Evolutionary conservation across 129 eudicot species (phyloP).

Genomic region (Flaveria bidentis): DNA sequence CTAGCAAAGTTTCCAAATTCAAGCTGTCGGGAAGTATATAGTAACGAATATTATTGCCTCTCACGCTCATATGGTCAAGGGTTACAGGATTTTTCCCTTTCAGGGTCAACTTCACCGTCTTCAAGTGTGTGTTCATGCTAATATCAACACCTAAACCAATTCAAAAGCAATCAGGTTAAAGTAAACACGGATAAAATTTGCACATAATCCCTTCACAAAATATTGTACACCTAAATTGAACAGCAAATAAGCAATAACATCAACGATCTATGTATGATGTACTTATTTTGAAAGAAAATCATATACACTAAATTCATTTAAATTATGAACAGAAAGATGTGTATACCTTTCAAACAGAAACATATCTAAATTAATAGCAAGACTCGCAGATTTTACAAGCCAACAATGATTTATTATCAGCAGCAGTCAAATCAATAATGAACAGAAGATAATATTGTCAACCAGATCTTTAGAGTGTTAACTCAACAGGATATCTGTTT

Average conservation of each 20-base stretch:
- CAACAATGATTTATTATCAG: not conserved
- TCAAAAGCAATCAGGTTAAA: conserved; percentile 13
- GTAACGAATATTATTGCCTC: conserved; percentile 83
- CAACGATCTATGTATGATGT: not conserved
- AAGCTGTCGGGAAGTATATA: conserved; percentile 81
- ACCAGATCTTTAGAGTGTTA: not conserved
- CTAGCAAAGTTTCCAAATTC: conserved; percentile 73
- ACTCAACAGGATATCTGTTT: not conserved
- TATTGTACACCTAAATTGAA: not conserved
- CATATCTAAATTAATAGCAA: not conserved
- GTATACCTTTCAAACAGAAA: not conserved
- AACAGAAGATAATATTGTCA: not conserved
- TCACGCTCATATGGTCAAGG: conserved; percentile 75
- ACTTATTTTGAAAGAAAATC: not conserved
- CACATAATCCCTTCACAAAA: not conserved
- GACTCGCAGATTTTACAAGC: not conserved
- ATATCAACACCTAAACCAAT: conserved; percentile 62
- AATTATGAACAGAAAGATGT: not conserved
- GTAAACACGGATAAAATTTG: not conserved
- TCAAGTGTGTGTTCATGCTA: conserved; percentile 89
- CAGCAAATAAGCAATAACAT: not conserved
- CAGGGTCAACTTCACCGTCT: conserved; percentile 73
- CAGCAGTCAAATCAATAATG: not conserved
- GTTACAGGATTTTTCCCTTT: conserved; percentile 81
- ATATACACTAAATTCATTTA: not conserved